Evolutionary conservation across 1,284 basidiomycete species (phyloP).

Genomic region (Cystobasidium pallidum): DNA sequence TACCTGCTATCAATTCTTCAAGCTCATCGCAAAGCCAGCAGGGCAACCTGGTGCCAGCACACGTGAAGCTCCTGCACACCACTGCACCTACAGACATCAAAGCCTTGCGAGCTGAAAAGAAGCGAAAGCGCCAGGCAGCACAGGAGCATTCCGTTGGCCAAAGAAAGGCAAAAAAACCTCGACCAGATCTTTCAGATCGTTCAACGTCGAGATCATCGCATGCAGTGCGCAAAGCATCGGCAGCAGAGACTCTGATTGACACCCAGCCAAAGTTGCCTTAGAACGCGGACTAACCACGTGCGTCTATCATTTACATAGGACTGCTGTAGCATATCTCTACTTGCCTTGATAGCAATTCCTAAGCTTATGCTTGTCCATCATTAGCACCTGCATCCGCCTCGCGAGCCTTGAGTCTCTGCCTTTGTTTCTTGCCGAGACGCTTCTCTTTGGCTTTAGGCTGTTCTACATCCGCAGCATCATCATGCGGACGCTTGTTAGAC

Average conservation of each 20-base stretch:
- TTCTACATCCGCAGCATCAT: background rate
- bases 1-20: constrained; percentile 52
- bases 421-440: constrained; percentile 39
- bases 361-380: background rate
- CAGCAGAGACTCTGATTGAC: background rate
- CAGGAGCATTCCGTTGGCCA: background rate
- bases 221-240: background rate
- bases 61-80: constrained; percentile 79
- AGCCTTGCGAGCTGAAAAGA: constrained; percentile 50
- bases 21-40: background rate
- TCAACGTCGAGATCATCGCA: background rate
- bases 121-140: constrained; percentile 6
- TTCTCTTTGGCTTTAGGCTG: constrained; percentile 35
- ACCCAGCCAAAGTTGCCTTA: background rate
- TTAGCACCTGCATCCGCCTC: background rate
- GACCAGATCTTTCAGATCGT: background rate
- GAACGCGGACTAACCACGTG: no score
- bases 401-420: constrained; percentile 29
- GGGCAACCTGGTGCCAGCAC: constrained; percentile 65
- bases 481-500: constrained; percentile 2
- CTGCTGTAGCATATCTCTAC: background rate
- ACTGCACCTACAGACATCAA: constrained; percentile 77
- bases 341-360: background rate
- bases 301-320: no score
- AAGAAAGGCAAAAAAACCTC: background rate